Evolutionary conservation across 352 stramenopile genomes (phyloP).

Genomic region (Blastocystis sp.): DNA sequence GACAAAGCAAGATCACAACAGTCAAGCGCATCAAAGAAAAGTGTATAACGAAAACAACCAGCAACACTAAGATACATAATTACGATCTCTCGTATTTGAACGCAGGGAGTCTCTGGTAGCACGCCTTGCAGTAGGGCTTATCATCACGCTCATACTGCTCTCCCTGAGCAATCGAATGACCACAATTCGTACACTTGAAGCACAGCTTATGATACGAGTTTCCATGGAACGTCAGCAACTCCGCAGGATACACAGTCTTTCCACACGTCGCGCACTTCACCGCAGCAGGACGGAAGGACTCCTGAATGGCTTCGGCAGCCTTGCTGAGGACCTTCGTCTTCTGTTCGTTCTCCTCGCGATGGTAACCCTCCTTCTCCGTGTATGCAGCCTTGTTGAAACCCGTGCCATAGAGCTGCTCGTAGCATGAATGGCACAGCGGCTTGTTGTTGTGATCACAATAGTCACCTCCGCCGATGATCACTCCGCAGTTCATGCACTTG

Average conservation of each 20-base stretch:
- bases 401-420: constrained; percentile 49
- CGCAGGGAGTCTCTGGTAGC: neutral
- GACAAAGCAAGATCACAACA: neutral
- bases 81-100: constrained; percentile 8
- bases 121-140: constrained; percentile 42
- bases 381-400: constrained; percentile 35
- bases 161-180: constrained; percentile 34
- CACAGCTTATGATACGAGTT: constrained; percentile 46
- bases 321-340: neutral
- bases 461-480: constrained; percentile 37
- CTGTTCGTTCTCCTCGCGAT: neutral
- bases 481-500: constrained; percentile 43
- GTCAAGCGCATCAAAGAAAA: too few relatives aligned
- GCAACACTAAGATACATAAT: neutral
- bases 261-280: constrained; percentile 14
- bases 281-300: neutral
- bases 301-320: neutral
- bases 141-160: constrained; percentile 50
- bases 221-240: constrained; percentile 32
- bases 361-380: neutral
- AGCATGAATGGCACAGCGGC: constrained; percentile 36
- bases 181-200: neutral
- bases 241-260: constrained; percentile 48
- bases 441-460: constrained; percentile 55
- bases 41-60: neutral